Conservation (phyloP, 2,329 filamentous ascomycete species). For the Xylariaceae sp. region DNA sequence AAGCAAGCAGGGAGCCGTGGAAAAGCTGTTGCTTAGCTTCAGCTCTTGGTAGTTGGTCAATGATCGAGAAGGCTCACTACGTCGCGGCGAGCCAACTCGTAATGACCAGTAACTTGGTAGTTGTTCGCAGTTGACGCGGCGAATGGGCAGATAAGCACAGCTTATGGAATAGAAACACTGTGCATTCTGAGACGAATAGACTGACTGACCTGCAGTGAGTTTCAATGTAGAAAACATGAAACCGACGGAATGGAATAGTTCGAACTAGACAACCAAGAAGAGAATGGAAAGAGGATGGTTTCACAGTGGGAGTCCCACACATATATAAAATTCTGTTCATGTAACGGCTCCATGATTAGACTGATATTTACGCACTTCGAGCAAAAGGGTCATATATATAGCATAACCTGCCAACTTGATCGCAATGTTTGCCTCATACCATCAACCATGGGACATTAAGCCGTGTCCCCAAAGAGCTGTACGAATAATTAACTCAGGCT, state of each 20-base stretch:
- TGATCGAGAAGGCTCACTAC: slow-evolving; percentile 3
- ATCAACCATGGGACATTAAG: neutral
- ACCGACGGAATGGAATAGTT: slow-evolving; percentile 10
- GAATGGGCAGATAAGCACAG: slow-evolving; percentile 30
- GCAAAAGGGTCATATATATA: neutral
- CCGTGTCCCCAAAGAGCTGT: neutral
- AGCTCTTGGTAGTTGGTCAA: too few relatives aligned
- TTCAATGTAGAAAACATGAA: slow-evolving; percentile 14
- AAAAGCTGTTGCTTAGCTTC: neutral
- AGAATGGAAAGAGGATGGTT: slow-evolving; percentile 4
- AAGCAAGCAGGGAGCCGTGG: slow-evolving; percentile 27
- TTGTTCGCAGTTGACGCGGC: slow-evolving; percentile 30
- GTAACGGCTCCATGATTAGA: too few relatives aligned
- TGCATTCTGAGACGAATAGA: slow-evolving; percentile 28
- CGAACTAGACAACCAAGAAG: slow-evolving; percentile 2
- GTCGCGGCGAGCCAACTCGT: slow-evolving; percentile 21
- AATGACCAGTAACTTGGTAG: slow-evolving; percentile 24
- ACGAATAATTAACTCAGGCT: too few relatives aligned
- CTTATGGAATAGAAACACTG: slow-evolving; percentile 30
- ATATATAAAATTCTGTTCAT: slow-evolving; percentile 1
- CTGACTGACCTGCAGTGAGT: slow-evolving; percentile 32
- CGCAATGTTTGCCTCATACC: neutral
- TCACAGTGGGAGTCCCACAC: slow-evolving; percentile 4
- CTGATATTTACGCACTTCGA: too few relatives aligned
- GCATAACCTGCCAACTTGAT: slow-evolving; percentile 1